Base-by-base conservation (phyloP, 139 green algal genomes). In the Diplosphaera chodatii region DNA sequence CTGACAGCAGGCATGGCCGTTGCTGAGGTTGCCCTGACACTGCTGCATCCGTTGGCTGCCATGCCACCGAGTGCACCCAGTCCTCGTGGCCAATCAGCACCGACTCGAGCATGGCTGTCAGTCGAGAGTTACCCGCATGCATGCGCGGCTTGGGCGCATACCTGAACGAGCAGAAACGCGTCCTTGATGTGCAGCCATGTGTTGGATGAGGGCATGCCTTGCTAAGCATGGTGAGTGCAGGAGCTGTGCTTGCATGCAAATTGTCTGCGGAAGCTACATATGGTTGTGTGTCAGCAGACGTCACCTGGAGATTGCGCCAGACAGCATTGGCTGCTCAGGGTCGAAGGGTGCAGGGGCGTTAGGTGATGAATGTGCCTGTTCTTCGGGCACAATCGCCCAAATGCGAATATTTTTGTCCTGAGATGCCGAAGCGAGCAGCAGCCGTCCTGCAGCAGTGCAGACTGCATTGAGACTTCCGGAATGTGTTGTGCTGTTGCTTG, bases 51-150 rank as follows among this genome's bases (percentile, higher is more conserved):
- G 64, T 33, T 0, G 84, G 87, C 41, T 85, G 74, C 92, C 93
- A 99, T 18, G 73, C 69, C 29, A 96, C 87, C 0, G 74, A 82
- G 75, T 94, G 83, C 63, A 98, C 89, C 93, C 93, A 99, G 76
- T 99, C 94, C 77, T 98, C 94, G 67, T 99, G 94, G 0, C 91
- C 92, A 1, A 93, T 78, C 1, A 97, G 81, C 40, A 98, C 75
- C 0, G 89, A 85, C 74, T 98, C 91, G 32, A 96, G 69, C 1
- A 65, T 76, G 10, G 79, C 83, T 2, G 62, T 80, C 55, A 82
- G 91, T 22, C 67, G 74, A 55, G 1, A 32, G 4, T 63, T 3
- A 30, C 55, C 40, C 3, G 56, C 66, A 16, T 28, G 34, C 32
- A 78, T 70, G 3, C 15, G 32, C 37, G 29, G 71, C 64, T 32